A percentile compares a stretch with the other conserved stretches of the same genome.
Conservation (phyloP, 768 basidiomycete genomes). For the Termitomyces sp. region DNA sequence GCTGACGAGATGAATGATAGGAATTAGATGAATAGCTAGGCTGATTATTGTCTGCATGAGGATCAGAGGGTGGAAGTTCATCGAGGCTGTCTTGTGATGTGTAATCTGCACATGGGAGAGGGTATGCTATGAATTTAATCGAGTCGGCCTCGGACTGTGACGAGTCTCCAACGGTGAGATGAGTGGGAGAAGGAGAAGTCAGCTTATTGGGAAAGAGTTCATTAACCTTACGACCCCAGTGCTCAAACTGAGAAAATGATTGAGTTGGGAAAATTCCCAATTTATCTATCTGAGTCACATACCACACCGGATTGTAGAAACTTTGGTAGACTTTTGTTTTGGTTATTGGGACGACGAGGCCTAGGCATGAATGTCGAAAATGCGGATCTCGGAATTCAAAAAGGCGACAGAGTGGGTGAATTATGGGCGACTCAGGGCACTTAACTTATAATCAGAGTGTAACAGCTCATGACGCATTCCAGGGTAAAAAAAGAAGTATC, state of each 20-base stretch:
- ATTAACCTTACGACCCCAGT: slow-evolving; percentile 1
- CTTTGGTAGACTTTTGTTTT: slow-evolving; percentile 4
- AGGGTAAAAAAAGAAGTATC: slow-evolving; percentile 2
- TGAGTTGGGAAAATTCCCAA: not conserved
- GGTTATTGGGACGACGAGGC: not conserved
- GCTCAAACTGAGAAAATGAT: not conserved
- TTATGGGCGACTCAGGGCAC: not conserved
- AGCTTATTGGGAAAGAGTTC: not conserved
- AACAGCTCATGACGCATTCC: not conserved
- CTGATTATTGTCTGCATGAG: not conserved
- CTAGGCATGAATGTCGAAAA: not conserved
- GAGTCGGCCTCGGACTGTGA: not conserved
- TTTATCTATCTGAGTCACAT: not conserved
- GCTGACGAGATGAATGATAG: not conserved
- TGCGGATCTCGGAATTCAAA: not conserved
- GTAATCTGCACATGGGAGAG: not conserved
- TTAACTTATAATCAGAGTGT: slow-evolving; percentile 6
- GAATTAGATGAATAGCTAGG: not conserved
- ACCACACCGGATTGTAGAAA: not conserved
- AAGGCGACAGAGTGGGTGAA: not conserved
- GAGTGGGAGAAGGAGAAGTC: not conserved
- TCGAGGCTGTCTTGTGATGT: not conserved
- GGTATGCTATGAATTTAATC: not conserved
- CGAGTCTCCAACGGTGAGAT: not conserved
- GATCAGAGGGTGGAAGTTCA: not conserved